Conservation (phyloP, 164 flowering plant genomes). For the Vitis amurensis region DNA sequence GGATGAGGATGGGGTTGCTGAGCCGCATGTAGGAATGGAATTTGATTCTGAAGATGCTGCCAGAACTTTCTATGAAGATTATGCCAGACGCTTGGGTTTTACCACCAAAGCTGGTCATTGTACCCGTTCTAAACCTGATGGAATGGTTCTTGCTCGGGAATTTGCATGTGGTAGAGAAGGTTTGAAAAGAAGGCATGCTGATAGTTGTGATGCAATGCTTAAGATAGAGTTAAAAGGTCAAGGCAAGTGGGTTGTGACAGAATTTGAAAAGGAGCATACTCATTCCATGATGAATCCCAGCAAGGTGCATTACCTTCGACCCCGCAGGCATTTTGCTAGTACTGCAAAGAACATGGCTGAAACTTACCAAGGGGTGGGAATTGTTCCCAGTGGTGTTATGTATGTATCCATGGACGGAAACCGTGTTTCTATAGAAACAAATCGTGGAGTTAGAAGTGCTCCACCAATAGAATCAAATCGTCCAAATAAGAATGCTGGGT, state of each 20-base stretch:
- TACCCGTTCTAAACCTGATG: constrained; percentile 49
- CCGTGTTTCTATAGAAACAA: constrained; percentile 35
- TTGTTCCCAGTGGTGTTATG: constrained; percentile 55
- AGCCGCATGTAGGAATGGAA: constrained; percentile 78
- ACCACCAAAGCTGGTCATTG: constrained; percentile 42
- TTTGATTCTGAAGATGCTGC: constrained; percentile 70
- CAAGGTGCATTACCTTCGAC: constrained; percentile 59
- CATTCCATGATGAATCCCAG: constrained; percentile 57
- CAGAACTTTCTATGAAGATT: constrained; percentile 59
- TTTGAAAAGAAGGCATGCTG: constrained; percentile 41
- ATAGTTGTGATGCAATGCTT: constrained; percentile 68
- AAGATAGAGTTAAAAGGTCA: constrained; percentile 49
- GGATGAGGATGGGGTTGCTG: constrained; percentile 41
- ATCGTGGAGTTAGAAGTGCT: constrained; percentile 29
- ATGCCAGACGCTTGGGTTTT: constrained; percentile 68
- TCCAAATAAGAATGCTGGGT: constrained; percentile 19
- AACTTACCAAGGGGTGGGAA: constrained; percentile 30
- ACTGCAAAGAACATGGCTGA: constrained; percentile 44
- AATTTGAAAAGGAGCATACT: constrained; percentile 72
- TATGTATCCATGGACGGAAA: constrained; percentile 58
- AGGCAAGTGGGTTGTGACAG: constrained; percentile 65
- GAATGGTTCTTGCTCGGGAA: constrained; percentile 34
- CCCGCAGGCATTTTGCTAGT: constrained; percentile 67
- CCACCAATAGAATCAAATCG: constrained; percentile 38
- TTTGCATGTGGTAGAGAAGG: constrained; percentile 67